Percentiles rank a stretch among this genome's conserved stretches.
Conservation (phyloP, 2,329 filamentous ascomycete species). For the Teratosphaeria zuluensis region DNA sequence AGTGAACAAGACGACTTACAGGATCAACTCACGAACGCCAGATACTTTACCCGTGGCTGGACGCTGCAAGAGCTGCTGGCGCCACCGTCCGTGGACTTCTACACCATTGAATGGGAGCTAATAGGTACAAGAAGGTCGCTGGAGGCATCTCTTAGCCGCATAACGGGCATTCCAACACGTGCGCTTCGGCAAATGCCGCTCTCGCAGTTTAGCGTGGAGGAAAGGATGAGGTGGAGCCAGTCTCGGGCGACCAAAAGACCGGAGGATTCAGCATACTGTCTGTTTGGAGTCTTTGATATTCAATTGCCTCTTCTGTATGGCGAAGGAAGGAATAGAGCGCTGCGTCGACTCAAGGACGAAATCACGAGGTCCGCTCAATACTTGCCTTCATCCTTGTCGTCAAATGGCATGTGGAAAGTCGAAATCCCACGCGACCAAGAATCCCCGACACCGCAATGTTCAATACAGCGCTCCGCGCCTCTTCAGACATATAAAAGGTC, state of each 20-base stretch:
- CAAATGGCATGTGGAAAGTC: too few species aligned
- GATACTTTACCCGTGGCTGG: too few species aligned
- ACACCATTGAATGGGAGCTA: too few species aligned
- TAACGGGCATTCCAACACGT: neutral
- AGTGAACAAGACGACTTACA: too few species aligned
- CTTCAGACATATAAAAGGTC: too few species aligned
- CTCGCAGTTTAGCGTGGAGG: neutral
- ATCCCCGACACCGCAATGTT: too few species aligned
- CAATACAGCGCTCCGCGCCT: too few species aligned
- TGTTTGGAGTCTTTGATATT: slow-evolving; percentile 37
- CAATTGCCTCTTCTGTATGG: slow-evolving; percentile 38
- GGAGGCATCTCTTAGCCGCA: neutral
- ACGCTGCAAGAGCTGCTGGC: too few species aligned
- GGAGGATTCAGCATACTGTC: slow-evolving; percentile 37
- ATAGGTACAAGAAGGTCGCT: neutral
- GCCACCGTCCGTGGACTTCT: too few species aligned
- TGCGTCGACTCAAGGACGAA: slow-evolving; percentile 3
- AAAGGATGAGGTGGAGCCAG: slow-evolving; percentile 11
- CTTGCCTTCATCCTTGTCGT: too few species aligned
- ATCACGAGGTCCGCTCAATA: slow-evolving; percentile 1
- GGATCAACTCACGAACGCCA: too few species aligned
- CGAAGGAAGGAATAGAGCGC: slow-evolving; percentile 11
- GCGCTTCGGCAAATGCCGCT: neutral
- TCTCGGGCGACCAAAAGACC: slow-evolving; percentile 6
- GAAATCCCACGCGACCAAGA: too few species aligned